Evolutionary conservation across 352 stramenopile genomes (phyloP).

Genomic region (Discostella stelligera): DNA sequence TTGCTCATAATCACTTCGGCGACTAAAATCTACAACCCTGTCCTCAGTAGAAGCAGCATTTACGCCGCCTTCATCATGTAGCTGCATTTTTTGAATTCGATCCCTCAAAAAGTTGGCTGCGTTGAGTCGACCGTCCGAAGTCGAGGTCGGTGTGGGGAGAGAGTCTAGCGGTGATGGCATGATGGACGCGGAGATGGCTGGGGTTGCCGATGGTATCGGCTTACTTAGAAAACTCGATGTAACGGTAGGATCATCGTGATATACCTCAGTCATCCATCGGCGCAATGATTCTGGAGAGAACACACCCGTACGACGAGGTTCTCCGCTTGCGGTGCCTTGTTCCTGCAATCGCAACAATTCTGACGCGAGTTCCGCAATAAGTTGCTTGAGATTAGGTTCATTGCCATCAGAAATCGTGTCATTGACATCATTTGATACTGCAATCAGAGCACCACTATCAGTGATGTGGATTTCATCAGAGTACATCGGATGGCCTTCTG

Average conservation of each 20-base stretch:
- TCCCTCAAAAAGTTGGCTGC: conserved; percentile 15
- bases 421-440: background rate
- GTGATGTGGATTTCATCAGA: background rate
- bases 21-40: conserved; percentile 19
- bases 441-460: conserved; percentile 7
- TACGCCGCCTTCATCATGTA: background rate
- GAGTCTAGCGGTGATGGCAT: conserved; percentile 7
- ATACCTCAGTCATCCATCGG: conserved; percentile 8
- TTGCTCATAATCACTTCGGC: conserved; percentile 21
- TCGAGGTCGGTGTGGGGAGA: conserved; percentile 24
- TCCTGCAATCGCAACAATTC: conserved; percentile 35
- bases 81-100: conserved; percentile 24
- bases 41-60: conserved; percentile 5
- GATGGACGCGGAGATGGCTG: background rate
- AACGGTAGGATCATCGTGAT: background rate
- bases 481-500: background rate
- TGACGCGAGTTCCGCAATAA: conserved; percentile 21
- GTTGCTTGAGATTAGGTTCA: conserved; percentile 1
- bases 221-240: background rate
- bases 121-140: conserved; percentile 22
- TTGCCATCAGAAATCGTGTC: background rate
- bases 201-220: background rate
- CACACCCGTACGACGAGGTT: conserved; percentile 7
- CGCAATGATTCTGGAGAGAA: conserved; percentile 21
- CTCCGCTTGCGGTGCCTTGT: background rate